Evolutionary conservation across 2,329 filamentous ascomycete species (phyloP).

Genomic region (Paracoccidioides brasiliensis): DNA sequence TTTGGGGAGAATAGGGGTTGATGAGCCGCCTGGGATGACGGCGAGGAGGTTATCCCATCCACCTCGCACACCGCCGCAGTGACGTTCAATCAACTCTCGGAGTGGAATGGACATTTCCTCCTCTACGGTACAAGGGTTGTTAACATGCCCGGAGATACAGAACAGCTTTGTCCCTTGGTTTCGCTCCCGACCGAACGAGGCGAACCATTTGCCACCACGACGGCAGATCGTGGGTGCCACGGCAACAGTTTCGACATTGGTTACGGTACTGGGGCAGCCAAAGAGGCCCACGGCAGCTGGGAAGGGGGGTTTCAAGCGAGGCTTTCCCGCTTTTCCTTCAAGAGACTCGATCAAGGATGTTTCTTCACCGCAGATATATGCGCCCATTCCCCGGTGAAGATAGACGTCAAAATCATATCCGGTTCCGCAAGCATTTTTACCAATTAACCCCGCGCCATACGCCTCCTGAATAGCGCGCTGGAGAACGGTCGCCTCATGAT

Average conservation of each 20-base stretch:
- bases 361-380: slow-evolving; percentile 97
- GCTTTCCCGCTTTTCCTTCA: slow-evolving; percentile 97
- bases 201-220: slow-evolving; percentile 86
- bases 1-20: slow-evolving; percentile 90
- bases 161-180: slow-evolving; percentile 97
- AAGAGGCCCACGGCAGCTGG: slow-evolving; percentile 94
- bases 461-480: slow-evolving; percentile 96
- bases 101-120: slow-evolving; percentile 99
- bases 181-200: slow-evolving; percentile 82
- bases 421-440: slow-evolving; percentile 93
- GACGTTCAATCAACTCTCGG: slow-evolving; percentile 90
- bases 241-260: slow-evolving; percentile 94
- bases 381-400: slow-evolving; percentile 90
- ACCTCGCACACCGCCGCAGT: slow-evolving; percentile 91
- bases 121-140: slow-evolving; percentile 95
- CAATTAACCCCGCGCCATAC: slow-evolving; percentile 85
- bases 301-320: slow-evolving; percentile 96
- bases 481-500: slow-evolving; percentile 84
- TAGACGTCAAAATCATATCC: slow-evolving; percentile 98
- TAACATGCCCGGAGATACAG: slow-evolving; percentile 97
- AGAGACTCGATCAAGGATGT: slow-evolving; percentile 96
- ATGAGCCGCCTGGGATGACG: slow-evolving; percentile 90
- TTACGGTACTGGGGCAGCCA: slow-evolving; percentile 92
- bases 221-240: slow-evolving; percentile 93
- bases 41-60: slow-evolving; percentile 97